Conservation (phyloP, 495 filamentous ascomycete genomes). For the Aspergillus sparsus region DNA sequence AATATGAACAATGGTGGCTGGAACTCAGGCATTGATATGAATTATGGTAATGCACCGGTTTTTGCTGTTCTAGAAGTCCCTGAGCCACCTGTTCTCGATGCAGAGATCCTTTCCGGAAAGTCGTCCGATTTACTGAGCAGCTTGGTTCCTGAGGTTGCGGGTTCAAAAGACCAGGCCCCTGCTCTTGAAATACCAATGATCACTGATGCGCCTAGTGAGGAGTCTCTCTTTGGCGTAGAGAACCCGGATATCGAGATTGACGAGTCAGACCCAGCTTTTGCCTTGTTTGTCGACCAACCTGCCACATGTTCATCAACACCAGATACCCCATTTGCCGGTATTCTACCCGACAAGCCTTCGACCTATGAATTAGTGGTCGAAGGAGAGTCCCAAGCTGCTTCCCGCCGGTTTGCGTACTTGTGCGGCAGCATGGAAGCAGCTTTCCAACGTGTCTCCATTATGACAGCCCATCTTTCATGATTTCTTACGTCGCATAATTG, state of each 20-base stretch:
- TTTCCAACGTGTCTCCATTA: slow-evolving; percentile 48
- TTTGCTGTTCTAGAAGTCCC: slow-evolving; percentile 79
- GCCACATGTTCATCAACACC: slow-evolving; percentile 22
- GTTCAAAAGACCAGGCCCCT: slow-evolving; percentile 52
- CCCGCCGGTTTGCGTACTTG: slow-evolving; percentile 45
- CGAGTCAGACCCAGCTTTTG: slow-evolving; percentile 59
- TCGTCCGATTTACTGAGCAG: slow-evolving; percentile 44
- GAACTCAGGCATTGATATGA: slow-evolving; percentile 56
- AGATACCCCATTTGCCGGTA: slow-evolving; percentile 53
- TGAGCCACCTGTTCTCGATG: slow-evolving; percentile 64
- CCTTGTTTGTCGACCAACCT: slow-evolving; percentile 56
- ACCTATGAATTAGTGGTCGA: slow-evolving; percentile 64
- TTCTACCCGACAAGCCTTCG: slow-evolving; percentile 58
- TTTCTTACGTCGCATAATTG: slow-evolving; percentile 36
- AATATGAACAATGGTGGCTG: slow-evolving; percentile 55
- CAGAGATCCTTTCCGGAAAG: slow-evolving; percentile 67
- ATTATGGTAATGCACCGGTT: slow-evolving; percentile 70
- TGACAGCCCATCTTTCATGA: slow-evolving; percentile 51
- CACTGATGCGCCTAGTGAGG: slow-evolving; percentile 32
- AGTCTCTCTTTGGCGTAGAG: slow-evolving; percentile 33
- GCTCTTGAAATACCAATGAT: slow-evolving; percentile 47
- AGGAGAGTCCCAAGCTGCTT: slow-evolving; percentile 30
- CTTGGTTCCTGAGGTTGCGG: slow-evolving; percentile 31
- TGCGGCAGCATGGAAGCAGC: slow-evolving; percentile 54
- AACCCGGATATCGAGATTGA: slow-evolving; percentile 56